Evolutionary conservation across 2,329 filamentous ascomycete species (phyloP), one percentile per base, ranked within the genome.

Genomic region (Aspergillus sp.): DNA sequence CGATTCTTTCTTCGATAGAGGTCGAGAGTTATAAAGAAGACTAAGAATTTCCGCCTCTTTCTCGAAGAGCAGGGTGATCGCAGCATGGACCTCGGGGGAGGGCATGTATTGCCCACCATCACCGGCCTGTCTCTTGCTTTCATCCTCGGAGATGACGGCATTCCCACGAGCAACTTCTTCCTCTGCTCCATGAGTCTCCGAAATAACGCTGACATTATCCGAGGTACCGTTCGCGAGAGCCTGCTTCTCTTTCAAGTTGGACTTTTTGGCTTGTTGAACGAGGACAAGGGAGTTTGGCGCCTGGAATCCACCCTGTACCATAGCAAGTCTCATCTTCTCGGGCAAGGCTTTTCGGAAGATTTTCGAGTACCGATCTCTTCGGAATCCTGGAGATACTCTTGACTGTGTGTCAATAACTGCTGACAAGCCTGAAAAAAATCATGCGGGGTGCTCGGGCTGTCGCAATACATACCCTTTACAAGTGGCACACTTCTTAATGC

Each of bases 311-410:
- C 77, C 76, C 66, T 90, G 86, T 3, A 87, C 84, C 90, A 96
- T 96, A 62, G 89, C 87, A 47, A 87, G 84, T 72, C 87, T 87
- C 39, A 95, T 87, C 74, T 96, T 96, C 51, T 83, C 77, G 51
- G 83, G 85, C 58, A 97, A 79, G 2, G 90, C 82, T 71, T 90
- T 95, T 72, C 94, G 89, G 75, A 98, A 99, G 56, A 99, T 92
- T 76, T 98, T 99, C 71, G 93, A 90, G 69, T 87, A 95, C 49
- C 90, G 85, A 70, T 99, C 94, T 74, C 96, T 97, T 67, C 94
- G 88, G 76, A 91, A 98, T 2, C 82, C 82, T 11, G 92, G 93
- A 14, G 90, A 93, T 62, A 95, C 86, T 29, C 90, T 90, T 62
- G 54, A 9, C 7, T 49, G 11, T n/a, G 49, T 26, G 62, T 71